Percentiles rank a stretch among this genome's conserved stretches.
Conservation (phyloP, 768 basidiomycete species). For the Trametes elegans region DNA sequence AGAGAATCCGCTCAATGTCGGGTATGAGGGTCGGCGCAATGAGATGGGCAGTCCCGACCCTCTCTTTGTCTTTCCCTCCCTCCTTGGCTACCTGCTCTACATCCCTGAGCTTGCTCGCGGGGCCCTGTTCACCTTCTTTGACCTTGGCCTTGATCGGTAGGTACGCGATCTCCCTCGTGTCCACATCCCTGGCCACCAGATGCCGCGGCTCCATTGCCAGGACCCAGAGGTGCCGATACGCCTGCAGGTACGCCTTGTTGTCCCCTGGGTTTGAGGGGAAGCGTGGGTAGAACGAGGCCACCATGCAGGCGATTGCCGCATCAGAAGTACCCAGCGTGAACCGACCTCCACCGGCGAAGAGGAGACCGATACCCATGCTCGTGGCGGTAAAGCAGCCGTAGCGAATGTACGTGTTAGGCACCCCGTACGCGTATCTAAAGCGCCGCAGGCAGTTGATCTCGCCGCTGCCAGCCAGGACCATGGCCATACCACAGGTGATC, state of each 20-base stretch:
- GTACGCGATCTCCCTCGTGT: slow-evolving; percentile 87
- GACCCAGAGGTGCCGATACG: slow-evolving; percentile 93
- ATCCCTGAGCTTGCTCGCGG: too few species aligned
- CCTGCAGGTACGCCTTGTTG: slow-evolving; percentile 89
- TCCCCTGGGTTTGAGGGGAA: slow-evolving; percentile 78
- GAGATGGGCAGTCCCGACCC: slow-evolving; percentile 66
- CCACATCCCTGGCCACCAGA: slow-evolving; percentile 88
- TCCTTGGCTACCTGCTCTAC: too few species aligned
- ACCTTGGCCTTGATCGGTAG: slow-evolving; percentile 88
- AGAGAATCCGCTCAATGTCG: slow-evolving; percentile 75
- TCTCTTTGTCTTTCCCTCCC: slow-evolving; percentile 63
- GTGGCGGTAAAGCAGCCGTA: slow-evolving; percentile 91
- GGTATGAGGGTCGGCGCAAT: slow-evolving; percentile 94
- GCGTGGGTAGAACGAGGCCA: slow-evolving; percentile 89
- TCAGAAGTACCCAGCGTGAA: slow-evolving; percentile 92
- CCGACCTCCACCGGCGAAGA: slow-evolving; percentile 92
- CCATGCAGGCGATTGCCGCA: slow-evolving; percentile 86
- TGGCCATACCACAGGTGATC: slow-evolving; percentile 80
- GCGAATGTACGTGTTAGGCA: slow-evolving; percentile 67
- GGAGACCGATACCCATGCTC: slow-evolving; percentile 84
- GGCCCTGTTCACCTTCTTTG: too few species aligned
- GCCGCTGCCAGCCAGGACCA: slow-evolving; percentile 98
- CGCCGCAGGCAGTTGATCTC: slow-evolving; percentile 87
- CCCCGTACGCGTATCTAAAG: slow-evolving; percentile 86
- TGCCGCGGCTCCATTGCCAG: slow-evolving; percentile 94